Evolutionary conservation across 306 rosid species (phyloP).

Genomic region (Quercus alba): DNA sequence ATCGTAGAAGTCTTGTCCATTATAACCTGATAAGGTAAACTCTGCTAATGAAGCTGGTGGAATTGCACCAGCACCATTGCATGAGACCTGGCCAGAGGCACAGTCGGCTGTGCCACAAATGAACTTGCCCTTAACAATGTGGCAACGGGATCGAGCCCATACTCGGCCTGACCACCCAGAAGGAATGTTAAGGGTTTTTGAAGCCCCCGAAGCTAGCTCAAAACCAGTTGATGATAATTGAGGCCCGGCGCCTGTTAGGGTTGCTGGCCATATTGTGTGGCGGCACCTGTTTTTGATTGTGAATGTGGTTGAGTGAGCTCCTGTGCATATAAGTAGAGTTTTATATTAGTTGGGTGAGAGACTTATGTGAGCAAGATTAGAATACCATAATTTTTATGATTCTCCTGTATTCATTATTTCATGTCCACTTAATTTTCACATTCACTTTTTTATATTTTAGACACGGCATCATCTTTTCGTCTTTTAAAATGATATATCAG

Average conservation of each 20-base stretch:
- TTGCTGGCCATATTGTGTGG: conserved; percentile 60
- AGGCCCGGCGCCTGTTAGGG: conserved; percentile 39
- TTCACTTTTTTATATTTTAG: no score
- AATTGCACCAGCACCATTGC: conserved; percentile 57
- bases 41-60: conserved; percentile 50
- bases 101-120: conserved; percentile 61
- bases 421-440: no score
- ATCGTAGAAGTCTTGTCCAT: conserved; percentile 62
- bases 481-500: no score
- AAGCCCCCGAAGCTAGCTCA: conserved; percentile 25
- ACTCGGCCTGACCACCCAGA: conserved; percentile 61
- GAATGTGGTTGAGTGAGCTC: conserved; percentile 37
- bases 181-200: conserved; percentile 18
- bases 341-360: no score
- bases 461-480: no score
- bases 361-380: no score
- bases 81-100: conserved; percentile 41
- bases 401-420: no score
- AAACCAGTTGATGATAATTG: conserved; percentile 57
- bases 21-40: conserved; percentile 28
- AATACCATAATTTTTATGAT: no score
- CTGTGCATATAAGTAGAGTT: conserved; percentile 6
- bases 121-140: conserved; percentile 33
- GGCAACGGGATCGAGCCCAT: conserved; percentile 57
- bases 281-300: conserved; percentile 45